These are phyloP conservation scores for Paradendryphiella salina DNA, from an alignment of 2,329 filamentous ascomycete species.

Conservation along the genomic window DNA sequence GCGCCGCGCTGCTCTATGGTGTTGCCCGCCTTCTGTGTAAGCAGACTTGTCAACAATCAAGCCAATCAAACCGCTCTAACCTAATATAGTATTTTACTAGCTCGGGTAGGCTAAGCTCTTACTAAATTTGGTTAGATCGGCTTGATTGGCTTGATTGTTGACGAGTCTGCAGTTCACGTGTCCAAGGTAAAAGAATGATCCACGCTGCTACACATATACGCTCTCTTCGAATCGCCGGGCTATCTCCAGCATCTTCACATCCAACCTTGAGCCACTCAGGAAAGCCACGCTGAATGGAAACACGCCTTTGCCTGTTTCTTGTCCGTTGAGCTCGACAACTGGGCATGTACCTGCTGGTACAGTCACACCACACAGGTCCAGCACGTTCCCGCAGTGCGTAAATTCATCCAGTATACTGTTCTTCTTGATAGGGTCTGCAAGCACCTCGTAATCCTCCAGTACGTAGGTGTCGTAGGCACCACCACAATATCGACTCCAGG, in stretches of 20 bases:
- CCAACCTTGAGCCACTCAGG: conserved; percentile 44
- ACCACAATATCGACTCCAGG: conserved; percentile 45
- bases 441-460: conserved; percentile 58
- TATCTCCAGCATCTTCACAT: conserved; percentile 49
- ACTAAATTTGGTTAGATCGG: too few species aligned
- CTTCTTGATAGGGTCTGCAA: conserved; percentile 56
- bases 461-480: conserved; percentile 57
- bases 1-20: too few species aligned
- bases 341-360: conserved; percentile 55
- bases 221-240: conserved; percentile 37
- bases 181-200: too few species aligned
- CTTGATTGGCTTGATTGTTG: too few species aligned
- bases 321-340: conserved; percentile 32
- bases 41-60: too few species aligned
- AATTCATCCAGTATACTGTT: conserved; percentile 57
- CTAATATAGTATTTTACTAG: too few species aligned
- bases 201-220: background rate
- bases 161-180: too few species aligned
- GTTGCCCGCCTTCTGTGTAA: too few species aligned
- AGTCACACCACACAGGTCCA: conserved; percentile 54
- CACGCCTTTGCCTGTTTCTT: conserved; percentile 26
- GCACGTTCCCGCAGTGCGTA: conserved; percentile 64
- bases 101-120: too few species aligned
- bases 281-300: conserved; percentile 51
- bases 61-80: too few species aligned